Percentiles rank a stretch among this genome's conserved stretches.
Conservation (phyloP, 176 grass and related monocot genomes). For the Carex myosuroides region DNA sequence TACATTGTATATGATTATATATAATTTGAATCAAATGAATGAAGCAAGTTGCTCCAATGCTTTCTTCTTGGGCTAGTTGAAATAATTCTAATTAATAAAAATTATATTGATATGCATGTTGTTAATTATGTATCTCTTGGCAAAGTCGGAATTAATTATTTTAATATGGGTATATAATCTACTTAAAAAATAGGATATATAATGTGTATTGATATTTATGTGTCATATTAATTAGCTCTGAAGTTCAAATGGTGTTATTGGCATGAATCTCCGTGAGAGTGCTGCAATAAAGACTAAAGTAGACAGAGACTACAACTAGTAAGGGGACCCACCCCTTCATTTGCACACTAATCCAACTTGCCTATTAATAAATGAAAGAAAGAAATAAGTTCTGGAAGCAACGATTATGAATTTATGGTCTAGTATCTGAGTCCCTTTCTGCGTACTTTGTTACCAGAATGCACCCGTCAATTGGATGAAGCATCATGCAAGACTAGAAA, state of each 20-base stretch:
- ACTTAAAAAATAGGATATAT: neutral
- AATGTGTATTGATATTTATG: neutral
- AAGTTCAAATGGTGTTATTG: neutral
- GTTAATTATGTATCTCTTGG: neutral
- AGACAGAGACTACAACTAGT: neutral
- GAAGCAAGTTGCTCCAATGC: too few species aligned
- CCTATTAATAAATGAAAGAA: neutral
- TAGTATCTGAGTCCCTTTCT: neutral
- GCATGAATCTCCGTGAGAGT: neutral
- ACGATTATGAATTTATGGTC: neutral
- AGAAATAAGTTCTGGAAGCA: slow-evolving; percentile 1
- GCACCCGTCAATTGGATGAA: neutral
- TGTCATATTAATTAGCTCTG: neutral
- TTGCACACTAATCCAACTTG: neutral
- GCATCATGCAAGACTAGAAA: neutral
- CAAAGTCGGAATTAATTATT: neutral
- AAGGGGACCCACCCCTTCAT: neutral
- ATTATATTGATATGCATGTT: neutral
- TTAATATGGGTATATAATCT: too few species aligned
- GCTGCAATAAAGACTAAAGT: neutral
- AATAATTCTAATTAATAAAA: too few species aligned
- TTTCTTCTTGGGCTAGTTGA: too few species aligned
- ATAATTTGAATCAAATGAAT: too few species aligned
- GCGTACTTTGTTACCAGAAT: neutral
- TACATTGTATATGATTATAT: too few species aligned